A percentile compares a stretch with the other conserved stretches of the same genome.
Evolutionary conservation across 306 rosid genomes (phyloP).

Genomic region (Bauhinia variegata): DNA sequence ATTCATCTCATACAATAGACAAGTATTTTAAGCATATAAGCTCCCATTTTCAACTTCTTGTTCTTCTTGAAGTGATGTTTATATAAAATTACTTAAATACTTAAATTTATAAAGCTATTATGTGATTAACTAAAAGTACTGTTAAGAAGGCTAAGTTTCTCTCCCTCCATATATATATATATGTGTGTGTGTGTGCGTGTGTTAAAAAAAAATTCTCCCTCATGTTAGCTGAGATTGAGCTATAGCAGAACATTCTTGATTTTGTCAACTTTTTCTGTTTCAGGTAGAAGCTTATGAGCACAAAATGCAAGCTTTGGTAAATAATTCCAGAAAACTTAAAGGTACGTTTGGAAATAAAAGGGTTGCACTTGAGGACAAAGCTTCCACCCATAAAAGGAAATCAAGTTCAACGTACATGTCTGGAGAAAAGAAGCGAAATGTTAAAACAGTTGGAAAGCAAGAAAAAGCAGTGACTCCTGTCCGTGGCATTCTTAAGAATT

Average conservation of each 20-base stretch:
- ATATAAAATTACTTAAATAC: conserved; percentile 6
- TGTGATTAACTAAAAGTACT: conserved; percentile 13
- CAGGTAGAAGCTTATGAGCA: conserved; percentile 58
- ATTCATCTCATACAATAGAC: conserved; percentile 12
- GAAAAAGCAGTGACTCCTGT: conserved; percentile 46
- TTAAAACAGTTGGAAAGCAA: conserved; percentile 42
- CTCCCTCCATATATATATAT: not conserved
- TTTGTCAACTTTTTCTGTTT: conserved; percentile 36
- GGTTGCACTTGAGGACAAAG: conserved; percentile 43
- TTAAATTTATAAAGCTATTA: conserved; percentile 2
- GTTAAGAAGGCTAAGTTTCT: not conserved
- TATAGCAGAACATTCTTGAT: not conserved
- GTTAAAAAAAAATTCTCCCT: too few species aligned
- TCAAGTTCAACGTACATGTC: conserved; percentile 46
- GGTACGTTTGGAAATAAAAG: conserved; percentile 41
- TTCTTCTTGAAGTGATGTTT: conserved; percentile 17
- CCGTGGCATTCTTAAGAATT: conserved; percentile 63
- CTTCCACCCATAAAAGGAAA: conserved; percentile 50
- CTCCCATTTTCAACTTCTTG: conserved; percentile 6
- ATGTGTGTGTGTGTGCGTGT: too few species aligned
- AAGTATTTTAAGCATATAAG: conserved; percentile 1
- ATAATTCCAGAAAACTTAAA: conserved; percentile 51
- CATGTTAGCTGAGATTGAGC: too few species aligned
- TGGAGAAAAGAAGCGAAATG: conserved; percentile 47
- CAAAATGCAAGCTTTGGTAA: conserved; percentile 46